phyloP scores from a whole-genome alignment of 1,284 basidiomycete genomes.

The Hymenochaete sp. region DNA sequence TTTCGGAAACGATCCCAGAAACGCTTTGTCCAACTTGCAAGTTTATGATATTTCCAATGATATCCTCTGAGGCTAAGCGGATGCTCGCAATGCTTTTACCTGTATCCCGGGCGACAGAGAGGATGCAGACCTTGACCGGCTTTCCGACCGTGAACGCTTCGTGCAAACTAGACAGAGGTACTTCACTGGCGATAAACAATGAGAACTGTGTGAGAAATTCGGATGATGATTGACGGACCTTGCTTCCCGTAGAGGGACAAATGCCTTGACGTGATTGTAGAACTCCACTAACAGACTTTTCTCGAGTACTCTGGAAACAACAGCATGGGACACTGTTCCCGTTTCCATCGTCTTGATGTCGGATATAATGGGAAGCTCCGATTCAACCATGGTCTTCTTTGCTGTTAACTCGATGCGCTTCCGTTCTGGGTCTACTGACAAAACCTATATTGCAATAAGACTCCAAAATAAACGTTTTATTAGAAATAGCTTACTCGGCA shows the following conservation, averaged over 20 bases:
- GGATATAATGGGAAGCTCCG: constrained; percentile 63
- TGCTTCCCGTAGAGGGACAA: constrained; percentile 74
- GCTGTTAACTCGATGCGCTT: constrained; percentile 84
- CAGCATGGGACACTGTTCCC: constrained; percentile 75
- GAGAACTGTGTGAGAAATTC: not conserved
- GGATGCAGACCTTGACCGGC: constrained; percentile 81
- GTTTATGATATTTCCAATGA: constrained; percentile 53
- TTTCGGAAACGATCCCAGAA: constrained; percentile 59
- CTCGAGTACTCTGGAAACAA: constrained; percentile 74
- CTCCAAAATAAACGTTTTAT: not conserved
- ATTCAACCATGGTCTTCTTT: constrained; percentile 87
- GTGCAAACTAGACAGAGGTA: constrained; percentile 51
- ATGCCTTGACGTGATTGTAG: constrained; percentile 83
- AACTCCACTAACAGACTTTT: constrained; percentile 82
- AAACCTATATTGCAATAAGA: constrained; percentile 45
- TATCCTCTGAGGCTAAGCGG: constrained; percentile 63
- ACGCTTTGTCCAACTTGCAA: constrained; percentile 74
- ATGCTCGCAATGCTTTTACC: constrained; percentile 79
- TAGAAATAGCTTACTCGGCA: constrained; percentile 56
- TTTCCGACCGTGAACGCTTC: constrained; percentile 74
- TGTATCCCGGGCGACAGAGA: constrained; percentile 57
- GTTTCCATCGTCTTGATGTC: constrained; percentile 60
- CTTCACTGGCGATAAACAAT: constrained; percentile 41
- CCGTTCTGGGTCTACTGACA: constrained; percentile 74
- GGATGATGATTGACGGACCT: constrained; percentile 44